These are phyloP conservation scores for Ilex paraguariensis DNA, from an alignment of 305 asterid genomes.

Conservation along the genomic window DNA sequence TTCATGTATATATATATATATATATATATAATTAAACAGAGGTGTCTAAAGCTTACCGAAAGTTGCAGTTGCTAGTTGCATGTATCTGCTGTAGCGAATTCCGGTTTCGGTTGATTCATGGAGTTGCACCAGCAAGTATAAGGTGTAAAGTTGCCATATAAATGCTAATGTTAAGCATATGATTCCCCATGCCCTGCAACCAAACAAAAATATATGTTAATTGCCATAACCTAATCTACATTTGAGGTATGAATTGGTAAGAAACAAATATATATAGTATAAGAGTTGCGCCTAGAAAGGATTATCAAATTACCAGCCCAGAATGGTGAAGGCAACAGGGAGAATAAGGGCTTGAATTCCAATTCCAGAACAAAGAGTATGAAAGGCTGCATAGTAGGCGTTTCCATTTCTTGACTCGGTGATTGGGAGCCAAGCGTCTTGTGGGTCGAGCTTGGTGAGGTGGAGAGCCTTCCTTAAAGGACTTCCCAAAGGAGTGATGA, in stretches of 20 bases:
- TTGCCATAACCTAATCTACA: no score
- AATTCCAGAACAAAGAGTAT: conserved; percentile 80
- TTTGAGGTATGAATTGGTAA: neutral
- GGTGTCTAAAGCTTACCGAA: conserved; percentile 39
- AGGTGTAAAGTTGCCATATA: conserved; percentile 85
- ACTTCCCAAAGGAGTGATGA: conserved; percentile 73
- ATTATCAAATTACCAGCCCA: conserved; percentile 59
- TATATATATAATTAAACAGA: neutral
- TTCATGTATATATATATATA: no score
- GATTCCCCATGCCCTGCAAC: conserved; percentile 42
- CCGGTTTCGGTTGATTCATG: conserved; percentile 73
- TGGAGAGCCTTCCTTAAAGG: conserved; percentile 68
- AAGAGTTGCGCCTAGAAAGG: neutral
- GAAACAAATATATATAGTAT: neutral
- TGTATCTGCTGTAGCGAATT: conserved; percentile 83
- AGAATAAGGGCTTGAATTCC: conserved; percentile 85
- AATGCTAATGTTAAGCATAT: conserved; percentile 46
- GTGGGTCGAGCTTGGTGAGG: conserved; percentile 69
- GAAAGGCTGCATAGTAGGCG: conserved; percentile 85
- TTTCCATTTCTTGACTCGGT: conserved; percentile 87
- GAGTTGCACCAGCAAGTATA: conserved; percentile 67
- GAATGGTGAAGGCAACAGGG: conserved; percentile 84
- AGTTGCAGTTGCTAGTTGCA: conserved; percentile 71
- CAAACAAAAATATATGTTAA: neutral
- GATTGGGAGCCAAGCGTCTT: conserved; percentile 91